phyloP scores from a whole-genome alignment of 208 protist species.

The Trypanosomatidae sp. region DNA sequence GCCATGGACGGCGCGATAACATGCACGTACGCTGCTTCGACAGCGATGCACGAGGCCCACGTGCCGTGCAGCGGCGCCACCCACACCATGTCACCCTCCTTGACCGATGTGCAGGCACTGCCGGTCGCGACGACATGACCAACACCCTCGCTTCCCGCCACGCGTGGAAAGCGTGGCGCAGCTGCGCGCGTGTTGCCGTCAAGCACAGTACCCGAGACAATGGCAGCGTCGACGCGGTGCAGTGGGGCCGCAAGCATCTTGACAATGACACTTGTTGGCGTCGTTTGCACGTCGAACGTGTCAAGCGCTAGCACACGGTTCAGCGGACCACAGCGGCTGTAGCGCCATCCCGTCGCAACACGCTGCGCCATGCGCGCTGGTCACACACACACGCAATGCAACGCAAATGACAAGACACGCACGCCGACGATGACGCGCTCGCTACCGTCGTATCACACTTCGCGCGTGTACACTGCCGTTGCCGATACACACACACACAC shows the following conservation, averaged over 20 bases:
- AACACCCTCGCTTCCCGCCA: slow-evolving; percentile 59
- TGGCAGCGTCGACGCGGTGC: slow-evolving; percentile 46
- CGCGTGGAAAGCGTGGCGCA: slow-evolving; percentile 19
- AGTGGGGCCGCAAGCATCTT: slow-evolving; percentile 40
- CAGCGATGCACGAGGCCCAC: slow-evolving; percentile 42
- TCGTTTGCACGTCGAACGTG: slow-evolving; percentile 26
- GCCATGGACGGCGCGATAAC: slow-evolving; percentile 34
- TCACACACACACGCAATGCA: too few species aligned
- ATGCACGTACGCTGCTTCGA: slow-evolving; percentile 20
- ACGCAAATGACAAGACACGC: too few species aligned
- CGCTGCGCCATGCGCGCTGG: slow-evolving; percentile 46
- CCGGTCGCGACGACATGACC: slow-evolving; percentile 22
- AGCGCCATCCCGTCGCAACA: slow-evolving; percentile 47
- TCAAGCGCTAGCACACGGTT: slow-evolving; percentile 25
- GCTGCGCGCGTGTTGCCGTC: slow-evolving; percentile 20
- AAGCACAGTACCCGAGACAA: slow-evolving; percentile 57
- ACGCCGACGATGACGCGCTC: too few species aligned
- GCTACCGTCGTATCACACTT: too few species aligned
- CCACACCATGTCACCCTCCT: slow-evolving; percentile 69
- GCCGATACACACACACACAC: too few species aligned
- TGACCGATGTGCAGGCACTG: slow-evolving; percentile 10
- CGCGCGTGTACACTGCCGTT: too few species aligned
- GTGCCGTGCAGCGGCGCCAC: slow-evolving; percentile 46
- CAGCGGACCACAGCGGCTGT: slow-evolving; percentile 47
- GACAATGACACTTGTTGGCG: slow-evolving; percentile 38